Base-by-base conservation (phyloP, 2,329 filamentous ascomycete species). In the Phoma herbarum region DNA sequence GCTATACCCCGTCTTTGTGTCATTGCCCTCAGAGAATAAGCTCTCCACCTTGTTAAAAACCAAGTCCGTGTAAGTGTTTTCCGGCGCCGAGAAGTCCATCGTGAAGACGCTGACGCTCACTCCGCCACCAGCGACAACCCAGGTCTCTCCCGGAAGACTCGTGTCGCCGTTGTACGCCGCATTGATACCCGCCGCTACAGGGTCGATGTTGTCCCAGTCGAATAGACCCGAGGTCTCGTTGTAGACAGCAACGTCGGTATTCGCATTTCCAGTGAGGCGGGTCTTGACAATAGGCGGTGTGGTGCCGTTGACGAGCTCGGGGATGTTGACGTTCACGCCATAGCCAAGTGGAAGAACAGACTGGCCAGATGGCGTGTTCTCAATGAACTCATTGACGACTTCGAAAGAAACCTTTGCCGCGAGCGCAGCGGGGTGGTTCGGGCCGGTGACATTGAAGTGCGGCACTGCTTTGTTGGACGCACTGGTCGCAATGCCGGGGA, bases 111-210 rank as follows among this genome's bases (percentile, higher is more conserved):
- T 79, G 2, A 85, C 78, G 52, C 75, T 74, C 2, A 79, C 70
- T 39, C 76, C 80, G 0, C 79, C 80, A 14, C 75, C 71, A 48
- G 78, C 75, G 11, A 84, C 77, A 2, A 84, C 74, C 37, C 76
- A 77, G 1, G 81, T 83, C 76, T 85, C 83, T 0, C 83, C 82
- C 0, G 81, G 81, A n/a, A 85, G 66, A 7, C 68, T 71, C 66
- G 82, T 83, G 53, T 85, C 79, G 1, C 83, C 83, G 47, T 85
- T 84, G 62, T 84, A 80, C 56, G 82, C 84, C 1, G 73, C 66
- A 52, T 85, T 85, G 2, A 81, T 73, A 1, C 80, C 82, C 74
- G 82, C 82, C 7, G 83, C 83, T 10, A 81, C 75, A 1, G 67
- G 67, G 10, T 61, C 53, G 4, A 84, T 83, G 2, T 84, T 83